phyloP scores from a whole-genome alignment of 2,329 filamentous ascomycete species.

The Cucurbitaria berberidis region DNA sequence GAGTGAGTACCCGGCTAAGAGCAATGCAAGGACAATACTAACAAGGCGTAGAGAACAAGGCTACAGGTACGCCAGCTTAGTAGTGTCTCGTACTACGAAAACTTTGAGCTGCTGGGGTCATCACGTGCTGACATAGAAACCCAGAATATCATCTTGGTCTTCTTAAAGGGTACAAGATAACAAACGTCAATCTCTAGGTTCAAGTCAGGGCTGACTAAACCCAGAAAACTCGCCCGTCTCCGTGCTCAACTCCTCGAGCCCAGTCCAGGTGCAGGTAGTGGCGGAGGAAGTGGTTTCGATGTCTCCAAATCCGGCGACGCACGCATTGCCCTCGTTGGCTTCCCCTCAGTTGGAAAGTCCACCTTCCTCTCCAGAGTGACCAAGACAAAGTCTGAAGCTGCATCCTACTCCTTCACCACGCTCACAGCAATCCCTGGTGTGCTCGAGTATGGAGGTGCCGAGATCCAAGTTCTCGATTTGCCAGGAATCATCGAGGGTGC shows the following conservation, averaged over 20 bases:
- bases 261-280: slow-evolving; percentile 75
- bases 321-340: slow-evolving; percentile 95
- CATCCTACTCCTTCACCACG: slow-evolving; percentile 96
- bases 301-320: slow-evolving; percentile 97
- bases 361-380: slow-evolving; percentile 99
- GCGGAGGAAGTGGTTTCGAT: slow-evolving; percentile 80
- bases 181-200: neutral
- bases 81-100: slow-evolving; percentile 3
- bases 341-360: slow-evolving; percentile 97
- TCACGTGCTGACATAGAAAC: slow-evolving; percentile 47
- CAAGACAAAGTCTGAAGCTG: slow-evolving; percentile 95
- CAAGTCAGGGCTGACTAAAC: neutral
- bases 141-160: slow-evolving; percentile 97
- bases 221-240: slow-evolving; percentile 91
- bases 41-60: slow-evolving; percentile 84
- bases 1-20: slow-evolving; percentile 65
- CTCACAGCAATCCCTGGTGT: slow-evolving; percentile 97
- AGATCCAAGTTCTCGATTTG: slow-evolving; percentile 96
- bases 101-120: slow-evolving; percentile 5
- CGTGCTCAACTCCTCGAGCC: slow-evolving; percentile 95
- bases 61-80: slow-evolving; percentile 74
- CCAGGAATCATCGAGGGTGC: slow-evolving; percentile 98
- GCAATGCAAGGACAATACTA: slow-evolving; percentile 32
- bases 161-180: slow-evolving; percentile 77
- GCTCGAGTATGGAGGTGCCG: slow-evolving; percentile 94